Evolutionary conservation across 495 filamentous ascomycete species (phyloP), one percentile per base, ranked within the genome.

Genomic region (Symbiotaphrina buchneri): DNA sequence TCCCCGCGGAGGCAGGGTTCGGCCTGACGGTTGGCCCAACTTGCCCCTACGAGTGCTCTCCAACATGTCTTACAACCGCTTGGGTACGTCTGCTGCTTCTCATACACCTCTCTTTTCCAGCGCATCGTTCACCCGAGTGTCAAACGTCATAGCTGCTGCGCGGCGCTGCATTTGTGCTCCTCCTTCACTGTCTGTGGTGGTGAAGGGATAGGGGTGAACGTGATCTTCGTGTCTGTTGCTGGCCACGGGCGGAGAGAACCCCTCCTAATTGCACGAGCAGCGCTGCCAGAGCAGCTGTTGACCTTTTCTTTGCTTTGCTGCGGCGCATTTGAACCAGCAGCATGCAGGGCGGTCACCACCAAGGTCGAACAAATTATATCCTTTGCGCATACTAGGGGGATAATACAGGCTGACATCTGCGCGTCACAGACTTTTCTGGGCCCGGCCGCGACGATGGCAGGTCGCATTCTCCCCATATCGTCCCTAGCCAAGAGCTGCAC

Each of bases 51-150:
- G n/a, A n/a, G n/a, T n/a, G n/a, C n/a, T n/a, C n/a, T n/a, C n/a
- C n/a, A 15, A 15, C 36, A 39, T 37, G 61, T 63, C 71, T 47
- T 78, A 78, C 55, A 74, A 76, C 61, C 68, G 70, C 33, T 51
- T 76, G 60, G 66, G 73, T 70, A 55, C 56, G 71, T 69, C 36
- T 41, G 36, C 32, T 37, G 29, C 39, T 41, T 37, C 34, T 37
- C 37, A 27, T 38, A 36, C 23, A 33, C 41, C 19, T 26, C 27
- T 40, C 32, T 34, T 20, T 35, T 19, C 14, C 37, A 21, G 24
- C 23, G 11, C 16, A 31, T 30, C 32, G 25, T 28, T 22, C 33
- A 28, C 29, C 32, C 35, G 29, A 28, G 28, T 32, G 20, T 16
- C 27, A 38, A 32, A 11, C 10, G 13, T 2, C 13, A 24, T 19